These are phyloP conservation scores for Botryotinia convoluta DNA, from an alignment of 2,329 filamentous ascomycete species.

Conservation along the genomic window DNA sequence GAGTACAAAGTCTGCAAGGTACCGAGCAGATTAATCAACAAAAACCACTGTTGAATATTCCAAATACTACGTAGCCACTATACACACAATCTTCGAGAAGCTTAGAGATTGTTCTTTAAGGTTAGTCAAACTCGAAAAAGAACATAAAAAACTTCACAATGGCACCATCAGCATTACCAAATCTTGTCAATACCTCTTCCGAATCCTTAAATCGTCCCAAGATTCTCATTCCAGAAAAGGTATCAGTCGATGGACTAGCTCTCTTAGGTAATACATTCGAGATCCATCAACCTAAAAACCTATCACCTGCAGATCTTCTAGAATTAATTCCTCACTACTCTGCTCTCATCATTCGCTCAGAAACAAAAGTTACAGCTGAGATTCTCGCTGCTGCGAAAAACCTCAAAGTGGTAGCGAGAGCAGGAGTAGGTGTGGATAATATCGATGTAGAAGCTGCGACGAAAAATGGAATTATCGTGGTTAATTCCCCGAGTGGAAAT, in stretches of 20 bases:
- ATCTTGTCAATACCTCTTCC: background rate
- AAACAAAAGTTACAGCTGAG: slow-evolving; percentile 73
- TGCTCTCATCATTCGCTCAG: slow-evolving; percentile 75
- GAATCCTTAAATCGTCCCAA: slow-evolving; percentile 26
- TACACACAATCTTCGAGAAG: background rate
- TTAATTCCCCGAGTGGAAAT: slow-evolving; percentile 77
- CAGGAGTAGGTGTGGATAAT: slow-evolving; percentile 81
- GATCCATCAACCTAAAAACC: slow-evolving; percentile 63
- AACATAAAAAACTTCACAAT: slow-evolving; percentile 21
- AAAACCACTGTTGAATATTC: no score
- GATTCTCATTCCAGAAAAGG: slow-evolving; percentile 75
- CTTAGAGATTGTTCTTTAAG: background rate
- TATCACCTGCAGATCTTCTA: slow-evolving; percentile 62
- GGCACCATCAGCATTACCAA: slow-evolving; percentile 31
- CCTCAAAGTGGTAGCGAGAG: slow-evolving; percentile 74
- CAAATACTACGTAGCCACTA: no score
- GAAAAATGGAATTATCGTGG: slow-evolving; percentile 70
- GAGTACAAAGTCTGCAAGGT: background rate
- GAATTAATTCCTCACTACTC: slow-evolving; percentile 69
- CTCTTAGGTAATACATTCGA: slow-evolving; percentile 65
- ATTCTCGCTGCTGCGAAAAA: slow-evolving; percentile 65
- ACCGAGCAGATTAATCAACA: no score
- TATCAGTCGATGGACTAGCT: slow-evolving; percentile 74
- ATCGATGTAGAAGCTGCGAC: slow-evolving; percentile 74
- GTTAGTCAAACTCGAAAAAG: background rate